A percentile compares a stretch with the other conserved stretches of the same genome.
These are phyloP conservation scores for Phenoliferia sp. DNA, from an alignment of 1,284 basidiomycete species.

Conservation along the genomic window DNA sequence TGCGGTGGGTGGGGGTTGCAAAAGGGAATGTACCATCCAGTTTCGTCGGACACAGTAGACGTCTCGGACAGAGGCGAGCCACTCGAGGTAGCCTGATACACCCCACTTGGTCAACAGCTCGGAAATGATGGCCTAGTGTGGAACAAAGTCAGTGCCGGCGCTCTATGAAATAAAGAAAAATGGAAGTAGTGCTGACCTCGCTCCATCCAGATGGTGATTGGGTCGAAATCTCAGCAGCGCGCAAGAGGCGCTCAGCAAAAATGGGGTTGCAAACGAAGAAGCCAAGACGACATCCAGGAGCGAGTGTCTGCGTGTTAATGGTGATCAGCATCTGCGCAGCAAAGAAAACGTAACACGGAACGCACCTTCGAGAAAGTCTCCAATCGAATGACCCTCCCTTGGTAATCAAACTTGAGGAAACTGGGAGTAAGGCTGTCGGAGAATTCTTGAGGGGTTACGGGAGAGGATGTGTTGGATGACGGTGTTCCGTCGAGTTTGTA, in stretches of 20 bases:
- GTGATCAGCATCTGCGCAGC: neutral
- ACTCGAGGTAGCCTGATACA: constrained; percentile 64
- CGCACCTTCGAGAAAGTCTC: constrained; percentile 67
- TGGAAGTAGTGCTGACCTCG: no score
- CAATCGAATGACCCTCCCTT: constrained; percentile 70
- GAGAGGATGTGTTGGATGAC: constrained; percentile 13
- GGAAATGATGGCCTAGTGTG: constrained; percentile 48
- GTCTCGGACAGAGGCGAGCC: constrained; percentile 58
- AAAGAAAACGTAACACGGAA: neutral
- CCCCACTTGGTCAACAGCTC: constrained; percentile 62
- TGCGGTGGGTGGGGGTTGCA: no score
- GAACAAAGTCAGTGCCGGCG: constrained; percentile 7
- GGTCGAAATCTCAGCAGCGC: constrained; percentile 63
- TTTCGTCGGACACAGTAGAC: constrained; percentile 57
- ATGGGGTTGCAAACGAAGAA: constrained; percentile 65
- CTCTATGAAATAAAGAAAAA: neutral
- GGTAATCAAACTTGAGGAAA: constrained; percentile 67
- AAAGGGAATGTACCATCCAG: constrained; percentile 44
- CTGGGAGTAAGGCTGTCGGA: constrained; percentile 57
- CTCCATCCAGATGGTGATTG: constrained; percentile 70
- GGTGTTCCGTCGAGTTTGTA: constrained; percentile 48
- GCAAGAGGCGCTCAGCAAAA: constrained; percentile 66
- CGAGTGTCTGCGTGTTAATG: constrained; percentile 52
- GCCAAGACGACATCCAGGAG: constrained; percentile 68
- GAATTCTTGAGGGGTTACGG: constrained; percentile 44